These are phyloP conservation scores for Suillus bovinus DNA, from an alignment of 768 basidiomycete species.

Conservation along the genomic window DNA sequence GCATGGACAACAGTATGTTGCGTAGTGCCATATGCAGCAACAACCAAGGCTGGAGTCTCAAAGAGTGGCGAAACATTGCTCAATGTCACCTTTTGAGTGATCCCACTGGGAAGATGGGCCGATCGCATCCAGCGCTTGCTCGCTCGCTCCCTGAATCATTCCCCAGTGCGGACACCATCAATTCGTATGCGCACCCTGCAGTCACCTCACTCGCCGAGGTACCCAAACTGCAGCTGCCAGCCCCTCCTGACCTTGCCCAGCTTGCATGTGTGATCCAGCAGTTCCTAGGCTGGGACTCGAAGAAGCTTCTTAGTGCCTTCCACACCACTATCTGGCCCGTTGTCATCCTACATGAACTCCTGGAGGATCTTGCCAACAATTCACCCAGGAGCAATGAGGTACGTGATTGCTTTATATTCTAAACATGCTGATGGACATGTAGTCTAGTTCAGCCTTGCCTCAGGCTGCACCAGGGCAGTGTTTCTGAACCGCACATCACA, in stretches of 20 bases:
- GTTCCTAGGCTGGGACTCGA: not conserved
- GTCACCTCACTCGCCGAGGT: not conserved
- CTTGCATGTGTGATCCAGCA: not conserved
- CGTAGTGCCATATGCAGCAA: not conserved
- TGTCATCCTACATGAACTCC: not conserved
- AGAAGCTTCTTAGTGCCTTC: not conserved
- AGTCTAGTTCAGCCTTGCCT: not conserved
- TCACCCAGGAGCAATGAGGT: not conserved
- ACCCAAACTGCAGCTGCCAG: not conserved
- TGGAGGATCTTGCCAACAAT: not conserved
- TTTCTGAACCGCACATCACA: not conserved
- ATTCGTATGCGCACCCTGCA: not conserved
- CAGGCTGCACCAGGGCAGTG: not conserved
- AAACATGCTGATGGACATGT: not conserved
- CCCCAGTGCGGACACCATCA: not conserved
- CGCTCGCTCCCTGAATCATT: not conserved
- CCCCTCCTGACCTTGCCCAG: not conserved
- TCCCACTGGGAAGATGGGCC: not conserved
- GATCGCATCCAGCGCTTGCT: not conserved
- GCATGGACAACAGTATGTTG: not conserved
- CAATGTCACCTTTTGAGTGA: not conserved
- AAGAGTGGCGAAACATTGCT: not conserved
- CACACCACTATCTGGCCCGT: not conserved
- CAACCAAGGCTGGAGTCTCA: not conserved
- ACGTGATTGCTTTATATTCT: not conserved